Evolutionary conservation across 1,284 basidiomycete species (phyloP).

Genomic region (Trichosporon ovoides): DNA sequence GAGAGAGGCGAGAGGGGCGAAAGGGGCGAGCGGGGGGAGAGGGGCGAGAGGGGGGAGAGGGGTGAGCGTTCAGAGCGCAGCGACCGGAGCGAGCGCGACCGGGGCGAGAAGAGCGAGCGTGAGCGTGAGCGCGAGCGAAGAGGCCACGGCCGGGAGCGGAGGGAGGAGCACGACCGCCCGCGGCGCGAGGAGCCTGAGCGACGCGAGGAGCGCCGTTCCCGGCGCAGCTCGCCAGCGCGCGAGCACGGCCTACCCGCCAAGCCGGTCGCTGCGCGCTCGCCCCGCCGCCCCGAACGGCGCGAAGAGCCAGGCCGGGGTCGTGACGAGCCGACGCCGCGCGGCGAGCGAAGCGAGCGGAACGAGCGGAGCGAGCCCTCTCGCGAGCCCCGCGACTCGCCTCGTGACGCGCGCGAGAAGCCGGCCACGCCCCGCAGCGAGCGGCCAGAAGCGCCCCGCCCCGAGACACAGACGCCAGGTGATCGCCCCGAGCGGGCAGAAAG

Average conservation of each 20-base stretch:
- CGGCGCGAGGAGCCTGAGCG: background rate
- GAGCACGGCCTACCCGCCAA: background rate
- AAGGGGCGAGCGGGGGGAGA: too few relatives aligned
- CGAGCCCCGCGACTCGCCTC: too few relatives aligned
- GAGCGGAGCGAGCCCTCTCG: too few relatives aligned
- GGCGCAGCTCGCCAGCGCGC: slow-evolving; percentile 6
- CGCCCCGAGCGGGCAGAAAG: background rate
- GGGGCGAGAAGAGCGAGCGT: slow-evolving; percentile 5
- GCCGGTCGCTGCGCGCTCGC: background rate
- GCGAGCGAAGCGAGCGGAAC: too few relatives aligned
- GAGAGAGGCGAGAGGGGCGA: slow-evolving; percentile 7
- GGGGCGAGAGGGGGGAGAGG: too few relatives aligned
- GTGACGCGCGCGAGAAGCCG: too few relatives aligned
- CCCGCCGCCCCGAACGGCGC: slow-evolving; percentile 4
- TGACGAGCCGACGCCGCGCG: background rate
- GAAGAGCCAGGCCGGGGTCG: slow-evolving; percentile 3
- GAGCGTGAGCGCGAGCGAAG: background rate
- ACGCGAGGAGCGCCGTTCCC: background rate
- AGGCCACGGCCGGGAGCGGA: background rate
- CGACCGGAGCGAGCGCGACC: slow-evolving; percentile 3
- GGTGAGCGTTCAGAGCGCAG: too few relatives aligned
- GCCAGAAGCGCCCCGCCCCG: background rate
- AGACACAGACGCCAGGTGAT: background rate
- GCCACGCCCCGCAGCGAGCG: too few relatives aligned
- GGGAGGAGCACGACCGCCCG: slow-evolving; percentile 7